Percentiles rank a stretch among this genome's conserved stretches.
Conservation (phyloP, 768 basidiomycete genomes). For the Mycena kentingensis region DNA sequence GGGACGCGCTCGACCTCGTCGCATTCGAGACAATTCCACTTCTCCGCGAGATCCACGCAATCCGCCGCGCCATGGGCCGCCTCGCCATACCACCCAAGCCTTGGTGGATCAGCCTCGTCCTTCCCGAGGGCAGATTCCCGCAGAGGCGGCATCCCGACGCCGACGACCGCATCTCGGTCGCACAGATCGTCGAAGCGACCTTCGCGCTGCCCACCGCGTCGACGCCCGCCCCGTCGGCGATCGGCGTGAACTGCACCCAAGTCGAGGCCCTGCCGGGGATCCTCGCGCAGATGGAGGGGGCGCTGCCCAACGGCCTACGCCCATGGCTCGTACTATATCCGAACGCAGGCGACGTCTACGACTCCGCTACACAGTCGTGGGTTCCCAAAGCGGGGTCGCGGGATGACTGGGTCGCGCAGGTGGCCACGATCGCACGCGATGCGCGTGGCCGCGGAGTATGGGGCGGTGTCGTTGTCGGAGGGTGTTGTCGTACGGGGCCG, state of each 20-base stretch:
- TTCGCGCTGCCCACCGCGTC: constrained; percentile 27
- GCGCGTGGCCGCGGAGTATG: no score
- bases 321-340: constrained; percentile 73
- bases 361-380: no score
- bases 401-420: no score
- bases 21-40: constrained; percentile 83
- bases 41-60: constrained; percentile 63
- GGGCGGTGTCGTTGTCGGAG: constrained; percentile 61
- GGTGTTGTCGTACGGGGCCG: constrained; percentile 68
- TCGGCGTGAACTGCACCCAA: constrained; percentile 78
- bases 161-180: constrained; percentile 26
- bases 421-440: no score
- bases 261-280: constrained; percentile 45
- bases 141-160: constrained; percentile 33
- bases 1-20: constrained; percentile 60
- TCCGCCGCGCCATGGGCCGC: constrained; percentile 64
- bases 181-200: constrained; percentile 46
- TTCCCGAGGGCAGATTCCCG: constrained; percentile 53
- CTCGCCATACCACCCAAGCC: constrained; percentile 48
- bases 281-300: constrained; percentile 38
- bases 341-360: no score
- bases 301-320: constrained; percentile 21
- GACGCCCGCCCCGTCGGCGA: constrained; percentile 45
- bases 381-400: no score
- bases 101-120: constrained; percentile 78